Conservation (phyloP, 2,329 filamentous ascomycete species). For the Tolypocladium paradoxum region DNA sequence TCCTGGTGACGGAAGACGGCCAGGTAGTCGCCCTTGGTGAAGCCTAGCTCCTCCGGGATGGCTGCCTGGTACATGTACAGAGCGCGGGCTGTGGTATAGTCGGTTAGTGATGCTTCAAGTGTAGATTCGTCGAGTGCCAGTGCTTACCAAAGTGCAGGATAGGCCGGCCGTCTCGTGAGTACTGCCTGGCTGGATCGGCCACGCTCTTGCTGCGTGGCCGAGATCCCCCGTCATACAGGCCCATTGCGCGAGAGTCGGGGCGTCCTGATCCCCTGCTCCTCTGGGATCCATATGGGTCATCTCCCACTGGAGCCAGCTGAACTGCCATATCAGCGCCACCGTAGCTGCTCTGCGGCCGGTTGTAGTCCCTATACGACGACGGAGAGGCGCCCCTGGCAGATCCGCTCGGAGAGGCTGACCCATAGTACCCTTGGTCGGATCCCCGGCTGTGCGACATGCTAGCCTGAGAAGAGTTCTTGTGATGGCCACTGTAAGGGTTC, state of each 20-base stretch:
- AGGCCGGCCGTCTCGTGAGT: constrained; percentile 73
- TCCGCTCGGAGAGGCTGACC: constrained; percentile 40
- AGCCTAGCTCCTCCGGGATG: constrained; percentile 89
- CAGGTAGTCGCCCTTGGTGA: constrained; percentile 83
- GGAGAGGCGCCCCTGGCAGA: constrained; percentile 37
- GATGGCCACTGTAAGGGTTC: constrained; percentile 45
- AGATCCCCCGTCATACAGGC: constrained; percentile 42
- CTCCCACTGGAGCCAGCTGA: constrained; percentile 48
- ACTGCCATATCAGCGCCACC: constrained; percentile 50
- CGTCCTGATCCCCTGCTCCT: constrained; percentile 37
- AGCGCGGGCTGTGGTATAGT: constrained; percentile 57
- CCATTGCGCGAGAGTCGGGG: constrained; percentile 41
- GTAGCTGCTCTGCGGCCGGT: constrained; percentile 41
- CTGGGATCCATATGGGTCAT: constrained; percentile 49
- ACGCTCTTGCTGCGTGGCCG: constrained; percentile 70
- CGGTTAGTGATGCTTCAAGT: constrained; percentile 10
- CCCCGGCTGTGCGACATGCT: constrained; percentile 31
- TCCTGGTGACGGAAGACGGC: constrained; percentile 86
- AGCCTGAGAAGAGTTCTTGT: constrained; percentile 25
- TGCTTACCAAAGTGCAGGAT: constrained; percentile 90
- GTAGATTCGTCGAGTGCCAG: too few relatives aligned
- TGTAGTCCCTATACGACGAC: constrained; percentile 34
- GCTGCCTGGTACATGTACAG: constrained; percentile 91
- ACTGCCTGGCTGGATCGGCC: constrained; percentile 70
- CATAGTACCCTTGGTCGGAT: constrained; percentile 40